Evolutionary conservation across 805 yeast genomes (phyloP), one percentile per base, ranked within the genome.

Genomic region (Kazachstania martiniae): DNA sequence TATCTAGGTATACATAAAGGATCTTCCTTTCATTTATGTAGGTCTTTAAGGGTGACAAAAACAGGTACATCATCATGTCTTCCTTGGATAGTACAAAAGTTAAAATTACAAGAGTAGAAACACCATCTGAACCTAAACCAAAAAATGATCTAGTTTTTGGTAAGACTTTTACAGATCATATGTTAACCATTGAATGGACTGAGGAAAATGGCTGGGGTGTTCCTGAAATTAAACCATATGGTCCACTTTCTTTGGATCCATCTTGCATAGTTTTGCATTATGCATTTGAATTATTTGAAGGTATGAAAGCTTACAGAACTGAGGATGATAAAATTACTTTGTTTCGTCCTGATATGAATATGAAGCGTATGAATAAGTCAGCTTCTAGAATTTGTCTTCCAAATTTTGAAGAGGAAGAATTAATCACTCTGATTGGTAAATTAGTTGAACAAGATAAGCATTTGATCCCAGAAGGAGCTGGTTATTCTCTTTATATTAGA

Each of bases 221-320:
- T 12, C 97, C 97, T 27, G 72, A 71, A 54, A 86, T 89, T 57
- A 72, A 72, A 43, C 95, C 96, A 15, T 85, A 83, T 56, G 87
- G 78, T 33, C 73, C 73, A 32, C 61, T 89, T 33, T 49, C 65
- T 13, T 59, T 89, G 38, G 95, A 86, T 52, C 97, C 97, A 15
- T 77, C 95, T 13, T 63, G 91, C 13, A 73, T 82, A 56, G 96
- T 86, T 23, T 75, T 89, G 62, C 97, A 89, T 66, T 89, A 89
- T 53, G 89, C 94, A 4, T 89, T 89, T 53, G 95, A 85, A 60
- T 71, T 89, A 39, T 89, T 89, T 46, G 97, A 89, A 65, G 97
- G 97, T 44, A 66, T 89, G 65, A 89, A 89, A 67, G 96, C 96
- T 10, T 89, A 86, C 70, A 61, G 66, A 43, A 74, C 72, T 36